Evolutionary conservation across 2,329 filamentous ascomycete species (phyloP), one percentile per base, ranked within the genome.

Genomic region (Ophiosphaerella korrae): DNA sequence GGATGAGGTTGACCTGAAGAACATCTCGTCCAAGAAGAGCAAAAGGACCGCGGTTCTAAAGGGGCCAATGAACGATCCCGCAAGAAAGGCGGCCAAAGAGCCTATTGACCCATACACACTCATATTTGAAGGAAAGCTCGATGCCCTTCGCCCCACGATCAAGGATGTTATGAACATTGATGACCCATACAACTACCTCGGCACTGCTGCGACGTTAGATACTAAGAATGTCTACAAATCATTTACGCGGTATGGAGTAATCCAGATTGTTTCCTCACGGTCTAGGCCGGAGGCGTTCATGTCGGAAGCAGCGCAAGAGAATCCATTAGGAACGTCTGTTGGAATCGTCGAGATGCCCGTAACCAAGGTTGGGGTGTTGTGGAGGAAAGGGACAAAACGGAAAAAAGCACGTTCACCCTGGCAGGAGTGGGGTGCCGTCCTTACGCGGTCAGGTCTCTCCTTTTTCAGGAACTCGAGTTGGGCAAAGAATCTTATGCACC

Each of bases 401-500:
- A 93, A 94, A 76, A 96, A 95, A 74, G 88, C 92, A 0, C 84
- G 93, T 37, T 97, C 93, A 9, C 93, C 94, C 1, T 99, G 94
- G 94, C 93, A 97, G 70, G 94, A 99, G 80, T 99, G 94, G 94
- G 94, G 94, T 45, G 94, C 92, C 21, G 89, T 99, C 51, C 82
- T 99, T 26, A 99, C 94, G 0, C 91, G 93, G n/a, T 95, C 94
- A 5, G 93, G 97, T 67, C 83, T 99, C 7, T 99, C 97, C 73
- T 91, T 99, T 73, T 99, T 97, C 78, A 88, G 90, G 50, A 97
- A 97, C 70, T 88, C 91, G 5, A 82, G 86, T 16, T 99, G 94
- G 93, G 86, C 96, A 31, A 97, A 96, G 74, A 89, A 84, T 51
- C 75, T 99, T 57, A 92, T 97, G 78, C 84, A 89, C 57, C 94